Evolutionary conservation across 1,139 yeast genomes (phyloP), one percentile per base, ranked within the genome.

Genomic region (Yamadazyma pseudoaaseri): DNA sequence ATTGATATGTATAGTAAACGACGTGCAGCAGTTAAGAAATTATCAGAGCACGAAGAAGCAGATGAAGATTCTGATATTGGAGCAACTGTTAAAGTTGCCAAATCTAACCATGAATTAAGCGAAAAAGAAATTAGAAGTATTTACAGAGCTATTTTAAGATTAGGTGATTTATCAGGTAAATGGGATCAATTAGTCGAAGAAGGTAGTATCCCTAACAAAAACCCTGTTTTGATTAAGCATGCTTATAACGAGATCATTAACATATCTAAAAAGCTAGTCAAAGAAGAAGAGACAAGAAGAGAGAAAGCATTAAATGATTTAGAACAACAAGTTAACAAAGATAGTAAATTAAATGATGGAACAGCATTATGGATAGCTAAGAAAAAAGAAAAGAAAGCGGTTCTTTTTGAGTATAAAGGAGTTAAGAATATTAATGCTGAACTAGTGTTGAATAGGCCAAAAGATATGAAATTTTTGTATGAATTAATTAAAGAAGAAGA

Each of bases 351-450:
- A 13, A 62, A 59, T 36, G 73, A 71, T 16, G 56, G 68, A 3
- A 57, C 56, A 57, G 75, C 60, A 30, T 76, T 56, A 49, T 78
- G 68, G 79, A 74, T 45, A 47, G 79, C 62, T 52, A 82, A 64
- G 70, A 82, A 63, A 80, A 81, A 63, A 83, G 94, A 65, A 74
- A 86, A 64, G 57, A 86, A 84, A 56, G 97, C 97, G 0, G 85
- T 89, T 16, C 62, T 92, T 38, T 89, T 94, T 60, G 96, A 87
- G 49, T 89, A 82, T 58, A 84, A 81, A 37, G 95, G 92, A 18
- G 96, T 90, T 27, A 86, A 86, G 56, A 84, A 83, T 45, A 66
- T 94, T 48, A 94, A 94, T 62, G 98, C 98, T 0, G 98, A 94
- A 56, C 68, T 87, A 36, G 75, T 92, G 16, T 49, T 90, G 21